Conservation (phyloP, 2,329 filamentous ascomycete genomes). For the Fusarium euwallaceae region DNA sequence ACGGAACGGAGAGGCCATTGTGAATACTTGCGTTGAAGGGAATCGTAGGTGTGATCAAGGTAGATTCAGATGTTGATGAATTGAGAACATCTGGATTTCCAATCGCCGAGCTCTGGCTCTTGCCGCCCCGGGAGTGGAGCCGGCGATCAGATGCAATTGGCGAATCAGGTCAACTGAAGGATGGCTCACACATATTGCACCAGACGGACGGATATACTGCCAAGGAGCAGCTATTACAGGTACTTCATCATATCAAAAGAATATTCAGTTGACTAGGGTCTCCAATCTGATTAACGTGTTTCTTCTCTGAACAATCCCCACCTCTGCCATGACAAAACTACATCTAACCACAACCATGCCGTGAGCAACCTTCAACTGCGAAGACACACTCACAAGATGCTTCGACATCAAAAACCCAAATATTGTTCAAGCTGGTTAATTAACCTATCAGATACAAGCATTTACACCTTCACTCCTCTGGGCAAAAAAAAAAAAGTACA, state of each 20-base stretch:
- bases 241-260: neutral
- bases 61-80: constrained; percentile 5
- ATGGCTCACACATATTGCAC: neutral
- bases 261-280: neutral
- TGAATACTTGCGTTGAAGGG: neutral
- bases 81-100: constrained; percentile 31
- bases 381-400: neutral
- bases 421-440: constrained; percentile 33
- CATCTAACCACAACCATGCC: neutral
- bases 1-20: constrained; percentile 38
- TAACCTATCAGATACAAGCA: constrained; percentile 38
- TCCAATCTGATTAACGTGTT: neutral
- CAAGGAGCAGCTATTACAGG: neutral
- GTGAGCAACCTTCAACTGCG: neutral
- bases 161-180: constrained; percentile 19
- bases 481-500: constrained; percentile 13
- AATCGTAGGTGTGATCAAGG: neutral
- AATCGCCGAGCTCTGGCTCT: constrained; percentile 30
- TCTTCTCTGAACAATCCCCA: neutral
- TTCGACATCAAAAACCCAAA: neutral
- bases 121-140: constrained; percentile 21
- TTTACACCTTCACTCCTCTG: constrained; percentile 34
- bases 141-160: constrained; percentile 1
- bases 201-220: neutral
- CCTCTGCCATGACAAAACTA: neutral